Conservation (phyloP, 2,329 filamentous ascomycete species). For the Coniochaeta hoffmannii region DNA sequence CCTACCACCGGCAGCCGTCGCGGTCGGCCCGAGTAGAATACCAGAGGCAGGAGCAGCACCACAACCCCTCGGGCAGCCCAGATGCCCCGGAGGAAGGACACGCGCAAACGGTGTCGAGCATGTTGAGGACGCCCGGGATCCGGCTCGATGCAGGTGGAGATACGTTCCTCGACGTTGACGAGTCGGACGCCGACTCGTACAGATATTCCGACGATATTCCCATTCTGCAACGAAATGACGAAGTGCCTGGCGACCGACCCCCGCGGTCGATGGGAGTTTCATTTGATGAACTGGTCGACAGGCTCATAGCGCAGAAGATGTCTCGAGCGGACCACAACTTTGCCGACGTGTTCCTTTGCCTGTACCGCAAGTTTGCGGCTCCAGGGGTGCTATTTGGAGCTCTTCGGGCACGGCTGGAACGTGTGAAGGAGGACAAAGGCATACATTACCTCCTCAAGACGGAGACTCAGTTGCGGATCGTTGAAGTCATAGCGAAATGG, state of each 20-base stretch:
- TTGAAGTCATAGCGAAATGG: conserved; percentile 83
- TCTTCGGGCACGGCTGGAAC: conserved; percentile 70
- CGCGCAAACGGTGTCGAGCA: conserved; percentile 37
- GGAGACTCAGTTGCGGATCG: conserved; percentile 72
- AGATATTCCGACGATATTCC: conserved; percentile 61
- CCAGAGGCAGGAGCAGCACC: conserved; percentile 21
- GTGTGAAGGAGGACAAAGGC: conserved; percentile 56
- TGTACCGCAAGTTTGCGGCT: conserved; percentile 89
- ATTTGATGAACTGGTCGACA: conserved; percentile 73
- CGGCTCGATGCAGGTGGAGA: conserved; percentile 41
- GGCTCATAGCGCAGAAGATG: conserved; percentile 74
- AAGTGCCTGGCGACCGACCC: conserved; percentile 48
- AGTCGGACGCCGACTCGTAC: conserved; percentile 61
- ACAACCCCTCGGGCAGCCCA: conserved; percentile 21
- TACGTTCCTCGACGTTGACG: conserved; percentile 61
- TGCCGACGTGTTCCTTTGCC: conserved; percentile 76
- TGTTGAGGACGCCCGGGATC: conserved; percentile 44
- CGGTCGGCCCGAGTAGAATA: conserved; percentile 42
- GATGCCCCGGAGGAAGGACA: conserved; percentile 38
- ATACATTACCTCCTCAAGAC: conserved; percentile 69
- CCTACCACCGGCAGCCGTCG: conserved; percentile 32
- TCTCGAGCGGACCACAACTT: conserved; percentile 88
- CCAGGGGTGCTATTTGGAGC: conserved; percentile 71
- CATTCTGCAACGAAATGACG: conserved; percentile 58
- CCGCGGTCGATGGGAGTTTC: conserved; percentile 44